These are phyloP conservation scores for Leccinum subtestaceum DNA, from an alignment of 768 basidiomycete species.

Conservation along the genomic window DNA sequence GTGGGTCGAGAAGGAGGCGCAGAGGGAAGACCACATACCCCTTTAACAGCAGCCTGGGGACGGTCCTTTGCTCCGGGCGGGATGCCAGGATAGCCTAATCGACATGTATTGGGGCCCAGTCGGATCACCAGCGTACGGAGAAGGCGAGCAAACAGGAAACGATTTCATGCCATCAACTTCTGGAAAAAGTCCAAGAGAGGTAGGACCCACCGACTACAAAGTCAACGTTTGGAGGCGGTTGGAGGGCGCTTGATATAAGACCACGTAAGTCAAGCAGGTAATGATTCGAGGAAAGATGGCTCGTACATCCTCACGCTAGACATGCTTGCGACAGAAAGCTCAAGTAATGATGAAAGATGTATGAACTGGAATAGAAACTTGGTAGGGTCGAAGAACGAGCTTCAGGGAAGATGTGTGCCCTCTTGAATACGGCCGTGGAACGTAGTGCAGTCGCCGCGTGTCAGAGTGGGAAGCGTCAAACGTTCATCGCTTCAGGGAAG, in stretches of 20 bases:
- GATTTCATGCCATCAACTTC: not conserved
- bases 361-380: not conserved
- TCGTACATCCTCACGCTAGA: slow-evolving; percentile 47
- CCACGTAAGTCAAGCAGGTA: slow-evolving; percentile 6
- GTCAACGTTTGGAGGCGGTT: slow-evolving; percentile 86
- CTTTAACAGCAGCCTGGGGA: slow-evolving; percentile 81
- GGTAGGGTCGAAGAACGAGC: slow-evolving; percentile 2
- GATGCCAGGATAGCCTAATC: slow-evolving; percentile 80
- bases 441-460: slow-evolving; percentile 18
- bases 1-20: slow-evolving; percentile 1
- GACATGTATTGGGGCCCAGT: slow-evolving; percentile 3
- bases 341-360: not conserved
- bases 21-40: slow-evolving; percentile 50
- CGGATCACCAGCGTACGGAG: slow-evolving; percentile 8
- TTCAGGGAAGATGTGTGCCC: not conserved
- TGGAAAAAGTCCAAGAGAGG: not conserved
- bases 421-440: slow-evolving; percentile 9
- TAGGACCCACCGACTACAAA: slow-evolving; percentile 69
- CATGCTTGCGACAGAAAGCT: slow-evolving; percentile 27
- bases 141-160: not conserved
- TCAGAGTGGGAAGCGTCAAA: slow-evolving; percentile 10
- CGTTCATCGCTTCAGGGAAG: slow-evolving; percentile 18
- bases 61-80: slow-evolving; percentile 74
- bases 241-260: slow-evolving; percentile 57
- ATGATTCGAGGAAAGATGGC: not conserved